Percentiles rank a stretch among this genome's conserved stretches.
Conservation (phyloP, 306 rosid genomes). For the Clitoria ternatea region DNA sequence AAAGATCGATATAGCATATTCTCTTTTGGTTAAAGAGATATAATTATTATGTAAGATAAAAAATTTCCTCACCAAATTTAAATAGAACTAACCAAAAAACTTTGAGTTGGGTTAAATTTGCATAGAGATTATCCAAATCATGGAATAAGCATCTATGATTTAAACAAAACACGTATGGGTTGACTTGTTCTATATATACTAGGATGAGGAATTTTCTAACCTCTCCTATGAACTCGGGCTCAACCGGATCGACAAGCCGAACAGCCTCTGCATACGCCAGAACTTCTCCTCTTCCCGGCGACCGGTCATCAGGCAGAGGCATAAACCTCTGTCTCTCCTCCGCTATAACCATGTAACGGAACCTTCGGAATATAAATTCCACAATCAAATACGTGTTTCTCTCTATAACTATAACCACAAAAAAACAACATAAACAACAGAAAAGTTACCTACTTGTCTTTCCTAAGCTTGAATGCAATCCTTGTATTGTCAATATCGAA, state of each 20-base stretch:
- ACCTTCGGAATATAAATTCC: constrained; percentile 38
- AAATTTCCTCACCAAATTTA: too few species aligned
- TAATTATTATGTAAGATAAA: too few species aligned
- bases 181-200: too few species aligned
- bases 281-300: constrained; percentile 43
- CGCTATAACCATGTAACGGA: constrained; percentile 71
- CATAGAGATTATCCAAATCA: too few species aligned
- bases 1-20: too few species aligned
- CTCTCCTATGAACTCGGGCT: constrained; percentile 73
- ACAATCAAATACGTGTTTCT: not conserved
- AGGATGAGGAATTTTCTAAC: too few species aligned
- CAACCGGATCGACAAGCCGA: constrained; percentile 65
- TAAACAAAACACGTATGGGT: too few species aligned
- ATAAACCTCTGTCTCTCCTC: constrained; percentile 77
- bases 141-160: too few species aligned
- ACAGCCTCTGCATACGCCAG: constrained; percentile 78
- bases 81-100: too few species aligned
- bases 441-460: constrained; percentile 50
- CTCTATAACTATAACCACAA: too few species aligned
- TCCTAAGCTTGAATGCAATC: constrained; percentile 66
- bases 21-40: too few species aligned
- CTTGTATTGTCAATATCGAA: constrained; percentile 68
- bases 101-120: too few species aligned
- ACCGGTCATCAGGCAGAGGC: constrained; percentile 88
- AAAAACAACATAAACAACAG: not conserved